phyloP scores from a whole-genome alignment of 2,329 filamentous ascomycete genomes.

The Phialemonium atrogriseum region DNA sequence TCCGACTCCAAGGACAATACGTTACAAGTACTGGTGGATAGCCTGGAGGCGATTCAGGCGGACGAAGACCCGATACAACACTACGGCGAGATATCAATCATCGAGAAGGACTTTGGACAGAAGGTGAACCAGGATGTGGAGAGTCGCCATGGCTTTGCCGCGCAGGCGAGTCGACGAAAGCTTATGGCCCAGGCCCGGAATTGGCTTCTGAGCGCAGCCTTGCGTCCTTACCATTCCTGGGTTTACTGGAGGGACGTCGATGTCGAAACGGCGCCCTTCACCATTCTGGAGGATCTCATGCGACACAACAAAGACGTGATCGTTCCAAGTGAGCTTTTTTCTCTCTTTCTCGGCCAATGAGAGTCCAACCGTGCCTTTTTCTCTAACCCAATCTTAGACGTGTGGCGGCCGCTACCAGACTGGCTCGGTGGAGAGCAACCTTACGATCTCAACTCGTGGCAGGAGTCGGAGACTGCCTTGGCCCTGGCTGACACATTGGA shows the following conservation, averaged over 20 bases:
- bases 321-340: constrained; percentile 77
- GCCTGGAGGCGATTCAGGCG: constrained; percentile 71
- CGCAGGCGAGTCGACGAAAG: constrained; percentile 87
- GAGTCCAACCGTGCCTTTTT: background rate
- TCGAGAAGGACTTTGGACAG: constrained; percentile 98
- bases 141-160: constrained; percentile 93
- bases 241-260: constrained; percentile 99
- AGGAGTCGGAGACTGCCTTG: constrained; percentile 94
- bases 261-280: constrained; percentile 93
- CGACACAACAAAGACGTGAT: constrained; percentile 98
- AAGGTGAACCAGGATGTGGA: constrained; percentile 97
- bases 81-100: constrained; percentile 94
- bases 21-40: constrained; percentile 63
- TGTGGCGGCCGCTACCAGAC: constrained; percentile 96
- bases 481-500: constrained; percentile 90
- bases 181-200: constrained; percentile 97
- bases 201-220: constrained; percentile 87
- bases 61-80: constrained; percentile 71
- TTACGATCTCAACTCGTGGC: constrained; percentile 98
- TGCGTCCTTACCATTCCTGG: constrained; percentile 95
- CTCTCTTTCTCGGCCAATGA: constrained; percentile 3
- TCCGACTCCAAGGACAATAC: constrained; percentile 96
- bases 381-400: constrained; percentile 53
- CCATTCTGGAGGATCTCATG: constrained; percentile 96
- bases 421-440: constrained; percentile 98